phyloP scores from a whole-genome alignment of 768 basidiomycete species.

The Leccinum fibrillosum region DNA sequence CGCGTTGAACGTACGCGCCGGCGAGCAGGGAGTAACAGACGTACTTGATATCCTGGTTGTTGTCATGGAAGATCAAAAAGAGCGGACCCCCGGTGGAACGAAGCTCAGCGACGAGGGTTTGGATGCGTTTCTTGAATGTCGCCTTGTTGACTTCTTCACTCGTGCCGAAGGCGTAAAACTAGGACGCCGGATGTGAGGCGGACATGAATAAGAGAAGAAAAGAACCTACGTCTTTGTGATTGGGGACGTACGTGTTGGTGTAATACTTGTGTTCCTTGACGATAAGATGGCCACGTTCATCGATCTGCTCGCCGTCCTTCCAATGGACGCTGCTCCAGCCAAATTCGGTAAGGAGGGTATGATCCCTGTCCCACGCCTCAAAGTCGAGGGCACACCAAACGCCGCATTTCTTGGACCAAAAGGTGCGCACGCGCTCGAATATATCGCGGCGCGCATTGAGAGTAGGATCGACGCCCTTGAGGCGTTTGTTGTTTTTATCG shows the following conservation, averaged over 20 bases:
- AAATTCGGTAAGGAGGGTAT: slow-evolving; percentile 73
- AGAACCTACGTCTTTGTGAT: slow-evolving; percentile 52
- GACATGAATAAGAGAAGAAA: not conserved
- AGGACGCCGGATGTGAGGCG: not conserved
- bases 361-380: slow-evolving; percentile 80
- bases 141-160: slow-evolving; percentile 52
- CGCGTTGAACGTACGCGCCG: not conserved
- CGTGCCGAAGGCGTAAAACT: slow-evolving; percentile 68
- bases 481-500: slow-evolving; percentile 75
- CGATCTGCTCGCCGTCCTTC: slow-evolving; percentile 47
- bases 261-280: slow-evolving; percentile 59
- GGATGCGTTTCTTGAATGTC: slow-evolving; percentile 51
- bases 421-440: slow-evolving; percentile 66
- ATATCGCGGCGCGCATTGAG: slow-evolving; percentile 54
- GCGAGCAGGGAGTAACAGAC: not conserved
- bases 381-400: slow-evolving; percentile 80
- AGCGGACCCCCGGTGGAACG: slow-evolving; percentile 48
- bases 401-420: slow-evolving; percentile 62
- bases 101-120: slow-evolving; percentile 40
- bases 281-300: slow-evolving; percentile 57
- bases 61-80: slow-evolving; percentile 81
- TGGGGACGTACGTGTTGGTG: slow-evolving; percentile 61
- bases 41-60: slow-evolving; percentile 73
- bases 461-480: slow-evolving; percentile 59
- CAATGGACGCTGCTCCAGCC: slow-evolving; percentile 69